Base-by-base conservation (phyloP, 1,139 yeast genomes). In the Lodderomyces oxycetoniae region DNA sequence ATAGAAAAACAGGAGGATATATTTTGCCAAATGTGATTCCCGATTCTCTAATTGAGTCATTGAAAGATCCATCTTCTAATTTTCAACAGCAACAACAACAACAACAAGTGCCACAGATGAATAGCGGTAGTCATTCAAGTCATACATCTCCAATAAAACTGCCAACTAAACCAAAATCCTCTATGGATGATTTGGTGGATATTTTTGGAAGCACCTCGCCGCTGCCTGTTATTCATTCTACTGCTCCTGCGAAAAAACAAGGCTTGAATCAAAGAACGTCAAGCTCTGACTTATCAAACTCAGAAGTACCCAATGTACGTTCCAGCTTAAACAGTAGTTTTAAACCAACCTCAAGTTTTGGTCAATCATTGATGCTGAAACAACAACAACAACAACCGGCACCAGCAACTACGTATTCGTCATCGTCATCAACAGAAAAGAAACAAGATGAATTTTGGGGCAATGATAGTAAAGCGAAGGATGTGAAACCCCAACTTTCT, bases 1-100 rank as follows among this genome's bases (percentile, higher is more conserved):
- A 88, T 57, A 86, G 80, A 58, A 82, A 77, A 49, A 67, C 88
- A 40, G 71, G 84, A 2, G 97, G 97, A 12, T 69, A 70, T 28
- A 77, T 72, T 17, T 67, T 91, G 44, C 98, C 98, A 2, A 74
- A 77, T 45, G 69, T 77, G 7, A 72, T 78, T 30, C 85, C 86
- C 3, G 72, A 71, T 26, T 60, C 68, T 16, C 61, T 79, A 44
- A 52, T 78, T 36, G 55, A 61, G 10, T 61, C 70, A 3, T 46
- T 62, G 27, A 46, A 43, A 29, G 22, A 7, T 7, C 22, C 22
- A 19, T 19, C 22, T 19, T 50, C 57, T 19, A 45, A 49, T 32
- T 63, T 64, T 13, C 39, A 46, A 7, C 50, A 50, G 19, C 36
- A 38, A 10, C 36, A 30, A 26, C 33, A 30, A 23, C 34, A 13